Base-by-base conservation (phyloP, 805 yeast genomes). In the Scheffersomyces lignosus region DNA sequence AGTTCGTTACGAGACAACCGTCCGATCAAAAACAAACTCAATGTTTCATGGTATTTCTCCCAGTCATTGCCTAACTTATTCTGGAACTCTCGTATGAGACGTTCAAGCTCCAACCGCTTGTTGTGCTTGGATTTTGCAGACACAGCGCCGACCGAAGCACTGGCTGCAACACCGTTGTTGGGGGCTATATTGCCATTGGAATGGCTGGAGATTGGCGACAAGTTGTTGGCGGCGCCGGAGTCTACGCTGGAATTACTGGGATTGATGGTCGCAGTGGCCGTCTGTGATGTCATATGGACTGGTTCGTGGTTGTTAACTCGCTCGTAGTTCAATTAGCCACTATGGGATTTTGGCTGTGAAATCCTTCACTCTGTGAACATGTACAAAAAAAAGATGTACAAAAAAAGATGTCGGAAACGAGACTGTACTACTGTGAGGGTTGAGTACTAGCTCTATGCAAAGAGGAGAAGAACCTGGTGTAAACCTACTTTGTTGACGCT, bases 11-110 rank as follows among this genome's bases (percentile, higher is more conserved):
- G 72, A 8, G 96, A 83, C 14, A 89, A 66, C 56, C 81, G 83
- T 4, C 96, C 96, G 26, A 83, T 70, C 26, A 91, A 67, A 50
- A 89, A 91, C 35, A 77, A 66, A 34, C 91, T 80, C 16, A 93
- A 73, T 4, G 87, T 73, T 38, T 81, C 84, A 44, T 95, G 90
- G 59, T 91, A 91, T 40, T 74, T 75, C 44, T 83, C 91, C 99
- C 99, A 91, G 36, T 78, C 77, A 30, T 73, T 68, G 2, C 96
- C 97, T 40, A 91, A 60, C 41, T 75, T 71, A 36, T 73, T 73
- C 45, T 87, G 90, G 44, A 93, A 78, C 37, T 84, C 87, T 25
- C 76, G 71, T 52, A 90, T 87, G 40, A 89, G 68, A 13, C 46
- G 43, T 43, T 66, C 72, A 20, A 70, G 49, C 34, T 68, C 70